Conservation (phyloP, 2,329 filamentous ascomycete genomes). For the Byssothecium circinans region DNA sequence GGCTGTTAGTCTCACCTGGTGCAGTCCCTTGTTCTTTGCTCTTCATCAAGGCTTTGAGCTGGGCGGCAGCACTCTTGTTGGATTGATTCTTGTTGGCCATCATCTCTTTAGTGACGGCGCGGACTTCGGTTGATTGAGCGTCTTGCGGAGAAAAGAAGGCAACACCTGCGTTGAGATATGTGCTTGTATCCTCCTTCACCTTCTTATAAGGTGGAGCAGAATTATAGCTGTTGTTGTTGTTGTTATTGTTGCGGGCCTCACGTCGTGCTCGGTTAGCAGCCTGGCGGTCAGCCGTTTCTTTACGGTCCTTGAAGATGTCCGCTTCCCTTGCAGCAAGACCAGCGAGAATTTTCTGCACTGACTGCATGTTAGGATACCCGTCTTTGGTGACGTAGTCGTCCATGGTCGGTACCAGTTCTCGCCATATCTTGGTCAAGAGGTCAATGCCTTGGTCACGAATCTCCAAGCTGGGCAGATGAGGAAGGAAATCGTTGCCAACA, state of each 20-base stretch:
- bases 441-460: slow-evolving; percentile 98
- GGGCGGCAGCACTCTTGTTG: slow-evolving; percentile 93
- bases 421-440: slow-evolving; percentile 94
- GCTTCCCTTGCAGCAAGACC: slow-evolving; percentile 92
- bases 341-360: slow-evolving; percentile 83
- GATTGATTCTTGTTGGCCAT: slow-evolving; percentile 78
- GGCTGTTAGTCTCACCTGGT: slow-evolving; percentile 27
- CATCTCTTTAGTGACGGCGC: slow-evolving; percentile 79
- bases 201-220: slow-evolving; percentile 34
- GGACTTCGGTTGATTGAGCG: slow-evolving; percentile 41
- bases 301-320: slow-evolving; percentile 84
- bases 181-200: slow-evolving; percentile 39
- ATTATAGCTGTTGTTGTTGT: slow-evolving; percentile 41
- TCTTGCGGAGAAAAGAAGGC: slow-evolving; percentile 42
- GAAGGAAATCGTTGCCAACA: slow-evolving; percentile 96
- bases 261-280: slow-evolving; percentile 69
- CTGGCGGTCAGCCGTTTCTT: slow-evolving; percentile 80
- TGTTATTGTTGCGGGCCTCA: slow-evolving; percentile 46
- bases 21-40: slow-evolving; percentile 40
- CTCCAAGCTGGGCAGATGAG: slow-evolving; percentile 94
- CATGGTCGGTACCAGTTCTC: slow-evolving; percentile 87
- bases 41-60: slow-evolving; percentile 73
- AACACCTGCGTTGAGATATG: slow-evolving; percentile 38
- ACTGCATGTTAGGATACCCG: slow-evolving; percentile 82
- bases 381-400: slow-evolving; percentile 96